Evolutionary conservation across 2,329 filamentous ascomycete species (phyloP).

Genomic region (Aureobasidium pullulans): DNA sequence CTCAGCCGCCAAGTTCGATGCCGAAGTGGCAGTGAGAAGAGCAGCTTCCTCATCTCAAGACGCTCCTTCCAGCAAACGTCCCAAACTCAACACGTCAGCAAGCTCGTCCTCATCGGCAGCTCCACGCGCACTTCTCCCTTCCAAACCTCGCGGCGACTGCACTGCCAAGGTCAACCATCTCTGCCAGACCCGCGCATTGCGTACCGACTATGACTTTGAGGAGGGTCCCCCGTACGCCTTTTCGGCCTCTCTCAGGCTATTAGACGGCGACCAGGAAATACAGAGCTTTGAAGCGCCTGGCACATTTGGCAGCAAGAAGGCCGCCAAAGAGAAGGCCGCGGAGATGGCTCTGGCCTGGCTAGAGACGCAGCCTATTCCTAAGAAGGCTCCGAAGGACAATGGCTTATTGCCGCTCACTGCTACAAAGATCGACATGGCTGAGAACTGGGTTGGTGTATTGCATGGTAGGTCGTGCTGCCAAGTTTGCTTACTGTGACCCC

Average conservation of each 20-base stretch:
- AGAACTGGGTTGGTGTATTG: constrained; percentile 11
- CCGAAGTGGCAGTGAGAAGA: background rate
- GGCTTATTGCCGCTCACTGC: background rate
- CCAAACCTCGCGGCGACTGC: constrained; percentile 4
- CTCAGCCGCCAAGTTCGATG: background rate
- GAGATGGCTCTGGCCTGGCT: background rate
- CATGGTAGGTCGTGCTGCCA: constrained; percentile 1
- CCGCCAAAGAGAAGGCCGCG: constrained; percentile 5
- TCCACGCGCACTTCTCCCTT: background rate
- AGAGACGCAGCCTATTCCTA: background rate
- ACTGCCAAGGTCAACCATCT: constrained; percentile 6
- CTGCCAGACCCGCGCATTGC: background rate
- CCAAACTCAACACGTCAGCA: background rate
- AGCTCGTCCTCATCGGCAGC: background rate
- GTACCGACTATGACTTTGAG: constrained; percentile 5
- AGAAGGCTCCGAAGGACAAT: background rate
- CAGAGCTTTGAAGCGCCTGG: background rate
- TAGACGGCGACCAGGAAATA: constrained; percentile 1
- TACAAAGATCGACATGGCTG: background rate
- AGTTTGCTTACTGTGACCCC: background rate
- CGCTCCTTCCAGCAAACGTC: background rate
- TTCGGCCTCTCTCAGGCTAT: background rate
- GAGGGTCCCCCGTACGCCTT: constrained; percentile 2
- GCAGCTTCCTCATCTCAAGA: background rate
- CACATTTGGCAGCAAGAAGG: constrained; percentile 2